Base-by-base conservation (phyloP, 441 rosid species). In the Jatropha podagrica region DNA sequence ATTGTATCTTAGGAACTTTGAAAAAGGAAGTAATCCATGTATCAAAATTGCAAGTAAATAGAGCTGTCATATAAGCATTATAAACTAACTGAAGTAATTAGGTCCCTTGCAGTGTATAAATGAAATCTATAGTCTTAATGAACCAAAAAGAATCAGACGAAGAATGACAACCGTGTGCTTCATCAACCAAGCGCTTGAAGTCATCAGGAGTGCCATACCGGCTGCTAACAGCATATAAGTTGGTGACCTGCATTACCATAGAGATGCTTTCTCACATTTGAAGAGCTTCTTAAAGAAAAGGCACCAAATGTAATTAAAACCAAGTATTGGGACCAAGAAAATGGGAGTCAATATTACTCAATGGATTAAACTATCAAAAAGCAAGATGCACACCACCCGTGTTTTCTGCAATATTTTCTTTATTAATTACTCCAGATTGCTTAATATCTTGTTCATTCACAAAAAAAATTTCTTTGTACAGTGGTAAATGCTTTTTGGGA, bases 151-250 rank as follows among this genome's bases (percentile, higher is more conserved):
- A 58, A 68, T 69, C 40, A 56, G 46, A 66, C 38, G 59, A 71
- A 72, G 81, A 74, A 83, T 82, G 54, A 58, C 76, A 80, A 95
- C 99, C 98, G 64, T 95, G 99, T 65, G 99, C 98, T 86, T 92
- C 98, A 77, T 95, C 99, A 78, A 93, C 89, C 88, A 95, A 89
- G 76, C 78, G 83, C 83, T 95, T 95, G 88, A 95, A 93, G 80
- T 95, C 98, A 83, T 95, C 98, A 60, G 98, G 99, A 37, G 90
- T 95, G 78, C 99, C 99, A 85, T 71, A 95, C 75, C 99, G 88
- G 86, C 96, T 93, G 87, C 98, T 92, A 70, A 85, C 98, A 62
- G 99, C 98, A 81, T 73, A 95, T 76, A 91, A 84, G 71, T 93
- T 95, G 67, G 97, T 93, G 81, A 95, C 97, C 99, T 95, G 92